Percentiles rank a stretch among this genome's conserved stretches.
Evolutionary conservation across 2,329 filamentous ascomycete genomes (phyloP).

Genomic region (Paecilomyces variotii): DNA sequence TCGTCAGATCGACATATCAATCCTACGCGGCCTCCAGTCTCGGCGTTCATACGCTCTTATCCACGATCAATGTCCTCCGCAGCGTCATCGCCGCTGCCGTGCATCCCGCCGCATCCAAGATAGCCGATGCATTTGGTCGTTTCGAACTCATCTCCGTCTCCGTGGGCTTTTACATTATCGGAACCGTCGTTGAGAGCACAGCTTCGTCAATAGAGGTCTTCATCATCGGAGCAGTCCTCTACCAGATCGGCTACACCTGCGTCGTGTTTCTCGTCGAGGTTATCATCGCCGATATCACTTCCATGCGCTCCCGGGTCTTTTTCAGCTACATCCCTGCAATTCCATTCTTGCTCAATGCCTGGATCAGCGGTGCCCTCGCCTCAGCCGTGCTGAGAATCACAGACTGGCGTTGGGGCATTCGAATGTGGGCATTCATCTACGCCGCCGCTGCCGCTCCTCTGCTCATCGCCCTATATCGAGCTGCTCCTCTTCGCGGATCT

Average conservation of each 20-base stretch:
- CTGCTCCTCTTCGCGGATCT: slow-evolving; percentile 31
- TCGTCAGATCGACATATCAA: slow-evolving; percentile 46
- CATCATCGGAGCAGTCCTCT: slow-evolving; percentile 51
- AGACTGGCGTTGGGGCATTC: slow-evolving; percentile 56
- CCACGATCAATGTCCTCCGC: slow-evolving; percentile 52
- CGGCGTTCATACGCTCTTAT: slow-evolving; percentile 46
- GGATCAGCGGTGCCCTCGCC: slow-evolving; percentile 54
- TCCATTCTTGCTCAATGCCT: slow-evolving; percentile 56
- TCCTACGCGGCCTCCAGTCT: slow-evolving; percentile 48
- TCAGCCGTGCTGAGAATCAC: slow-evolving; percentile 42
- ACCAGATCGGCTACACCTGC: slow-evolving; percentile 57
- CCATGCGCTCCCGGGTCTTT: slow-evolving; percentile 53
- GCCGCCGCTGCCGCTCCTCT: slow-evolving; percentile 49
- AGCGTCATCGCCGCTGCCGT: slow-evolving; percentile 53
- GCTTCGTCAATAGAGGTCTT: slow-evolving; percentile 45
- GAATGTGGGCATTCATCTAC: slow-evolving; percentile 58
- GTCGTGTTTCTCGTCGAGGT: slow-evolving; percentile 56
- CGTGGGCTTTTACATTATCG: slow-evolving; percentile 49
- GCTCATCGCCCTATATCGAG: slow-evolving; percentile 43
- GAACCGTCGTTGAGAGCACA: slow-evolving; percentile 50
- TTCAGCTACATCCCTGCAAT: slow-evolving; percentile 57
- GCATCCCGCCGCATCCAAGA: slow-evolving; percentile 51
- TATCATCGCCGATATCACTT: slow-evolving; percentile 57
- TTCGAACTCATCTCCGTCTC: slow-evolving; percentile 50
- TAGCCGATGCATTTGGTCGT: slow-evolving; percentile 57